Percentiles rank a stretch among this genome's conserved stretches.
phyloP scores from a whole-genome alignment of 2,329 filamentous ascomycete species.

The Fusarium concolor region DNA sequence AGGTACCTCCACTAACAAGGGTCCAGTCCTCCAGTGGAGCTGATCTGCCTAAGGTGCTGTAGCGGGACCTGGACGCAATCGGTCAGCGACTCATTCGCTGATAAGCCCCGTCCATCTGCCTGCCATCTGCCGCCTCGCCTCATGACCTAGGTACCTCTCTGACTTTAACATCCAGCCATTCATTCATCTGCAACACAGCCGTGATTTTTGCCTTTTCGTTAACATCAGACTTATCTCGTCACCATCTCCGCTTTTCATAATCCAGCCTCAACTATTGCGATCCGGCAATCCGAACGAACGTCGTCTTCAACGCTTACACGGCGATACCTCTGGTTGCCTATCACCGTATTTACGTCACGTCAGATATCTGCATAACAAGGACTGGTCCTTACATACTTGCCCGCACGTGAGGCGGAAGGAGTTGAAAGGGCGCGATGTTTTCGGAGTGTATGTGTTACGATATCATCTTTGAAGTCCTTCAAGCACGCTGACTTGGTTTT shows the following conservation, averaged over 20 bases:
- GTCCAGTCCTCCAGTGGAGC: constrained; percentile 24
- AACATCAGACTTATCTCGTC: constrained; percentile 21
- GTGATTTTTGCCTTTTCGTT: constrained; percentile 34
- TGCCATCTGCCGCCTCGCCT: constrained; percentile 44
- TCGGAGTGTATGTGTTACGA: constrained; percentile 81
- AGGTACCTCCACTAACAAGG: constrained; percentile 32
- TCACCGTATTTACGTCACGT: constrained; percentile 40
- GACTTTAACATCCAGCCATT: constrained; percentile 31
- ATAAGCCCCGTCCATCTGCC: constrained; percentile 45
- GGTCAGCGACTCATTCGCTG: constrained; percentile 45
- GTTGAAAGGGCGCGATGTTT: constrained; percentile 56
- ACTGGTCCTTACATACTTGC: constrained; percentile 22
- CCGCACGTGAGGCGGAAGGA: constrained; percentile 50
- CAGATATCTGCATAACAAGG: constrained; percentile 30
- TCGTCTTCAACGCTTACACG: constrained; percentile 34
- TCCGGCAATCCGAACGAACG: constrained; percentile 12
- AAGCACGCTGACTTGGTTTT: constrained; percentile 26
- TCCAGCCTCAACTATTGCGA: constrained; percentile 5
- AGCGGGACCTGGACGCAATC: constrained; percentile 36
- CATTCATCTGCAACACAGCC: constrained; percentile 29
- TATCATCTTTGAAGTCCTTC: background rate
- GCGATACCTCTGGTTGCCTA: constrained; percentile 25
- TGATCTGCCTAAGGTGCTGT: constrained; percentile 38
- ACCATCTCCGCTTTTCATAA: constrained; percentile 8
- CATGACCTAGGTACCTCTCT: constrained; percentile 42